Percentiles rank a stretch among this genome's conserved stretches.
Conservation (phyloP, 2,329 filamentous ascomycete genomes). For the Scopulariopsis brevicaulis region DNA sequence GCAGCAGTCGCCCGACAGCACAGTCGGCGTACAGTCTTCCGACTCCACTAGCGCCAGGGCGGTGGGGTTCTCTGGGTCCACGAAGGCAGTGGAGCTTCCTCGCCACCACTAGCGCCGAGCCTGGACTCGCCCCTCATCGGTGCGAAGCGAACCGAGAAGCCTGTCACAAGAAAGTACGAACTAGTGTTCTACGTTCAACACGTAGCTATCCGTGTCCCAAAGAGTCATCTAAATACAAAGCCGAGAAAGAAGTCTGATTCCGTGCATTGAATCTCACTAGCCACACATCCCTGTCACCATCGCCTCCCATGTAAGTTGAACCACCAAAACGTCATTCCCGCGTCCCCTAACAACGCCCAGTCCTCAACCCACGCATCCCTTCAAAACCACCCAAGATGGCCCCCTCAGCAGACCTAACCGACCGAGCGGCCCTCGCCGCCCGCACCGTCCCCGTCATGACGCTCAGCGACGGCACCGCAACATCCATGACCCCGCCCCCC, state of each 20-base stretch:
- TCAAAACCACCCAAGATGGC: background rate
- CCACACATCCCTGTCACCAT: background rate
- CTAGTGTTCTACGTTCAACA: background rate
- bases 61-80: background rate
- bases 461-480: slow-evolving; percentile 6
- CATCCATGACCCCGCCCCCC: slow-evolving; percentile 5
- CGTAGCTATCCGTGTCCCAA: background rate
- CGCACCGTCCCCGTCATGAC: slow-evolving; percentile 4
- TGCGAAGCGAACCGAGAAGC: background rate
- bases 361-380: background rate
- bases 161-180: background rate
- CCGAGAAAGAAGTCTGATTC: background rate
- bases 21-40: background rate
- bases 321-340: no score
- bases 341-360: background rate
- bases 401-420: background rate
- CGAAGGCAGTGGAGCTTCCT: no score
- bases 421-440: background rate
- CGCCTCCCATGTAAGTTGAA: no score
- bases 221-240: background rate
- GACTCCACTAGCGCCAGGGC: background rate
- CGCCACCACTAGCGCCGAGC: no score
- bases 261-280: background rate
- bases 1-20: background rate
- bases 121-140: background rate